phyloP scores from a whole-genome alignment of 352 stramenopile species.

The Phytophthora meadii region DNA sequence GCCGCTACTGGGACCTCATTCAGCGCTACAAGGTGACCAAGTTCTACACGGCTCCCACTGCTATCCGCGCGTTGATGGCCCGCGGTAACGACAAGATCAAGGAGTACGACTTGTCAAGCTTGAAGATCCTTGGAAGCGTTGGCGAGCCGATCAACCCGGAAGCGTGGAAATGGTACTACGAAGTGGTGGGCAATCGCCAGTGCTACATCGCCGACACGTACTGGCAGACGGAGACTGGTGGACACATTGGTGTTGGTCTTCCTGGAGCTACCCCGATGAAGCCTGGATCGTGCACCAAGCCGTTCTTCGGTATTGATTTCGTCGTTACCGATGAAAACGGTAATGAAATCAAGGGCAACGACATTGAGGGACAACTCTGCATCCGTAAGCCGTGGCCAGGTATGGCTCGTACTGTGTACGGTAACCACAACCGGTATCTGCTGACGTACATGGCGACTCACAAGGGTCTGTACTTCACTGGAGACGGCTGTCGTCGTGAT shows the following conservation, averaged over 20 bases:
- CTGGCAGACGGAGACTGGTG: constrained; percentile 98
- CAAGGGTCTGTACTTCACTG: constrained; percentile 97
- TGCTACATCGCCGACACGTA: constrained; percentile 98
- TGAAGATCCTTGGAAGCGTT: constrained; percentile 97
- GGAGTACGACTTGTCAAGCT: constrained; percentile 69
- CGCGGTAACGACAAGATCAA: constrained; percentile 93
- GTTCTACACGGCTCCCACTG: constrained; percentile 95
- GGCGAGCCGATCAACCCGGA: constrained; percentile 99
- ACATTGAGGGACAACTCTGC: constrained; percentile 95
- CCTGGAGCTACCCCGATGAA: constrained; percentile 91
- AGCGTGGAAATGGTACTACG: constrained; percentile 97
- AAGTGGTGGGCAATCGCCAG: constrained; percentile 88
- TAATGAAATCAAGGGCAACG: constrained; percentile 86
- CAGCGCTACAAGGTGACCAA: constrained; percentile 97
- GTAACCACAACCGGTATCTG: constrained; percentile 96
- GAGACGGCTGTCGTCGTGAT: constrained; percentile 89
- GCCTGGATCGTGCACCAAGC: constrained; percentile 94
- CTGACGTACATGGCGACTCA: constrained; percentile 97
- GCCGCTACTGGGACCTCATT: constrained; percentile 97
- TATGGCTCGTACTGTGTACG: constrained; percentile 95
- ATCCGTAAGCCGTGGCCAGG: constrained; percentile 96
- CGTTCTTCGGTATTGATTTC: constrained; percentile 97
- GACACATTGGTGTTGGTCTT: constrained; percentile 95
- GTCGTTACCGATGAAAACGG: constrained; percentile 86
- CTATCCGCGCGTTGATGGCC: constrained; percentile 98